phyloP scores from a whole-genome alignment of 2,329 filamentous ascomycete species.

The Arthrobotrys conoides region DNA sequence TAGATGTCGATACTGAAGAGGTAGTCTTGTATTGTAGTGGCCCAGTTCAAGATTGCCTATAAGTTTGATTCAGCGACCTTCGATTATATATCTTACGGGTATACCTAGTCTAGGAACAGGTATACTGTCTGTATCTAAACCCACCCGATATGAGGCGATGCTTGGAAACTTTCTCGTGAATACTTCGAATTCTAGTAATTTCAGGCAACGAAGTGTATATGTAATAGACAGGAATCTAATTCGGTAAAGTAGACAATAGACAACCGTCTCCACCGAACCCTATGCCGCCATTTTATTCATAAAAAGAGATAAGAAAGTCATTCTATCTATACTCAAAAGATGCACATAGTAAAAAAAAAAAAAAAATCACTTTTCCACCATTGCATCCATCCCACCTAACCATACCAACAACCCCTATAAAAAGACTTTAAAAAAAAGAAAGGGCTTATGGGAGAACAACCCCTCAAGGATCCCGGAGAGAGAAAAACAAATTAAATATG shows the following conservation, averaged over 20 bases:
- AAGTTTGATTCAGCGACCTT: too few species aligned
- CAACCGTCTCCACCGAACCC: not conserved
- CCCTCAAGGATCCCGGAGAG: not conserved
- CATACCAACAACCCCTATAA: conserved; percentile 10
- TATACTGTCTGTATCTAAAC: too few species aligned
- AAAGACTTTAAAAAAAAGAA: not conserved
- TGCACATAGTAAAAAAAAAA: not conserved
- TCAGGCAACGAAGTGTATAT: too few species aligned
- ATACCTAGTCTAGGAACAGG: too few species aligned
- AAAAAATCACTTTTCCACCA: conserved; percentile 42
- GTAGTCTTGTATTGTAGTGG: too few species aligned
- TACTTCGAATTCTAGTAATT: too few species aligned
- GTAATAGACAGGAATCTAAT: too few species aligned
- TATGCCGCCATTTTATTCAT: not conserved
- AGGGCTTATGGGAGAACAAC: not conserved
- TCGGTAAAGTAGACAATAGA: not conserved
- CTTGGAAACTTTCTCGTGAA: too few species aligned
- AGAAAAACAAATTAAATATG: conserved; percentile 21
- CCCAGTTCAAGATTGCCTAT: too few species aligned
- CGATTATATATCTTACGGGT: too few species aligned
- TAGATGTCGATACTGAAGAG: too few species aligned
- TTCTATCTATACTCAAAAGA: conserved; percentile 18
- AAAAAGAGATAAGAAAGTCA: not conserved
- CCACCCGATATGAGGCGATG: too few species aligned
- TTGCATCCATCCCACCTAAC: conserved; percentile 14